These are phyloP conservation scores for Jaltomata sinuosa DNA, from an alignment of 257 asterid species.

Conservation along the genomic window DNA sequence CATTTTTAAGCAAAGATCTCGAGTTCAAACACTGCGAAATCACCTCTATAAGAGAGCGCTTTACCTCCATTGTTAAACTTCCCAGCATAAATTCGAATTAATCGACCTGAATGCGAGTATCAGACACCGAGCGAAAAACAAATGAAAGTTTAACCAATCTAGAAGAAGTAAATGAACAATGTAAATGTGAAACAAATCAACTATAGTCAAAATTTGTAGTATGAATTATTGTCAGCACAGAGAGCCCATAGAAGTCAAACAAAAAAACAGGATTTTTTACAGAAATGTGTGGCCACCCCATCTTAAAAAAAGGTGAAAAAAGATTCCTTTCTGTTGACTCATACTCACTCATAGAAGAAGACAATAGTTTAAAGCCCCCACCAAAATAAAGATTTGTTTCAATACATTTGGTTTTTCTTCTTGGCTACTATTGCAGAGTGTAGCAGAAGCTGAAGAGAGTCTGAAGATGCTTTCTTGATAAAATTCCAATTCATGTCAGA, in stretches of 20 bases:
- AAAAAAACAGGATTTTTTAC: background rate
- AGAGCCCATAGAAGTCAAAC: background rate
- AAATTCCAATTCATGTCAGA: slow-evolving; percentile 3
- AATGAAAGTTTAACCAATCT: background rate
- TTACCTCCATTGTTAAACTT: background rate
- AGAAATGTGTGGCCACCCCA: background rate
- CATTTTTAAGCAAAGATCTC: background rate
- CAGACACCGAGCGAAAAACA: accelerated
- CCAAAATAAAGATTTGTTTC: background rate
- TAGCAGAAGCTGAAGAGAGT: background rate
- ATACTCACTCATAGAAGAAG: background rate
- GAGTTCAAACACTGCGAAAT: background rate
- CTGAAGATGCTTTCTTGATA: slow-evolving; percentile 4
- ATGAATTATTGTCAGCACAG: background rate
- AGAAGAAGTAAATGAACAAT: background rate
- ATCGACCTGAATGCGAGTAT: background rate
- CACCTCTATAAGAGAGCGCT: background rate
- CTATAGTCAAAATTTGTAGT: background rate
- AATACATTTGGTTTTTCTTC: background rate
- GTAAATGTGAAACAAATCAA: background rate
- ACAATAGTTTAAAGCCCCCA: background rate
- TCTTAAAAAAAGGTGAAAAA: background rate
- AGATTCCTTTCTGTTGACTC: slow-evolving; percentile 5
- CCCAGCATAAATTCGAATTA: background rate
- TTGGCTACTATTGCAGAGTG: background rate